These are phyloP conservation scores for Powellomyces hirtus DNA, from an alignment of 192 early-diverging fungal species.

Conservation along the genomic window DNA sequence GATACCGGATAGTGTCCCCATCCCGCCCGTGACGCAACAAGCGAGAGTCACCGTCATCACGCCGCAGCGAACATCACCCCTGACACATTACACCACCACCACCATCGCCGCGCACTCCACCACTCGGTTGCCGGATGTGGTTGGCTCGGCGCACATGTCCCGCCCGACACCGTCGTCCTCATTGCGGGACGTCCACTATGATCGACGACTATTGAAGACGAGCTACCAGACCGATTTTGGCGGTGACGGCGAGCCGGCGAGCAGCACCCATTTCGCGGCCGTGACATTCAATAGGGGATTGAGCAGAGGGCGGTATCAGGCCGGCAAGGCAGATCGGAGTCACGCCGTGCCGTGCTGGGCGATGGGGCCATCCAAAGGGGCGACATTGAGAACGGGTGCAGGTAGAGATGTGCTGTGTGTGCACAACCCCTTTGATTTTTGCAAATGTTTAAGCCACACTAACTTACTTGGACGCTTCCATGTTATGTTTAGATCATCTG, in stretches of 20 bases:
- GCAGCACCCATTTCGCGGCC: neutral
- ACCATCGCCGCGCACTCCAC: neutral
- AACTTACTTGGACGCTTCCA: no score
- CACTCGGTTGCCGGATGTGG: neutral
- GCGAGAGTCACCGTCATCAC: neutral
- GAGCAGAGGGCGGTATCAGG: neutral
- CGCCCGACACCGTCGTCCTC: neutral
- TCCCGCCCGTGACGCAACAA: neutral
- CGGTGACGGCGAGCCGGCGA: neutral
- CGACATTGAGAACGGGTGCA: constrained; percentile 2
- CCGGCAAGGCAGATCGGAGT: neutral
- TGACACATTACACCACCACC: neutral
- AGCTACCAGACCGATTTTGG: constrained; percentile 11
- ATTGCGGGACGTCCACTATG: neutral
- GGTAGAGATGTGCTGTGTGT: neutral
- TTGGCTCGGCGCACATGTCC: neutral
- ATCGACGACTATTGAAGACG: neutral
- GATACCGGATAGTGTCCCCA: neutral
- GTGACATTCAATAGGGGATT: neutral
- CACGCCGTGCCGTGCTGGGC: neutral
- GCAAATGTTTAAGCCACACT: neutral
- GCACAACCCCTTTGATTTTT: neutral
- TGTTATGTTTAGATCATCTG: constrained; percentile 7
- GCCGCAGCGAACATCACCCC: neutral
- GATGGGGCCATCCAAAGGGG: neutral